phyloP scores from a whole-genome alignment of 2,329 filamentous ascomycete genomes.

The Orbilia oligospora region DNA sequence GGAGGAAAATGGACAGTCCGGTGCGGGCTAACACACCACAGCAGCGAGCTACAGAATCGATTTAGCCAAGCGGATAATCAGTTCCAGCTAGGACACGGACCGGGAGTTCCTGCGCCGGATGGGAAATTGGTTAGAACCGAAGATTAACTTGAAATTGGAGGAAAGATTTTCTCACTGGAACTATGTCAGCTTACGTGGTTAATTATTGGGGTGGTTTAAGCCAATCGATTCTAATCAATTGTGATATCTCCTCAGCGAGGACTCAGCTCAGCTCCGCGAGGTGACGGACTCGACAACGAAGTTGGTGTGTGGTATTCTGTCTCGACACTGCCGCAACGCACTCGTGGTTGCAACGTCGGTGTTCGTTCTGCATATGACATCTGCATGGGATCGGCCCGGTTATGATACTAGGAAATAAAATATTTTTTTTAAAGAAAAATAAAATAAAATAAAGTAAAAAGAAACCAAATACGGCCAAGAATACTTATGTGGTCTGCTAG shows the following conservation, averaged over 20 bases:
- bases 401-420: neutral
- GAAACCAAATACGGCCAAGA: constrained; percentile 6
- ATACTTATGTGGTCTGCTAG: neutral
- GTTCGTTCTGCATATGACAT: neutral
- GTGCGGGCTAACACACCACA: constrained; percentile 14
- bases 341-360: neutral
- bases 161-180: constrained; percentile 15
- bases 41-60: neutral
- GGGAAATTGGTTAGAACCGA: constrained; percentile 42
- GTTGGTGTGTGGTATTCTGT: constrained; percentile 24
- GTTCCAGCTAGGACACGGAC: constrained; percentile 21
- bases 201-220: neutral
- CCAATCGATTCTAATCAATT: constrained; percentile 33
- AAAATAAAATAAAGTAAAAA: no score
- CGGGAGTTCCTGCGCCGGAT: constrained; percentile 52
- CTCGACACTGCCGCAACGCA: constrained; percentile 29
- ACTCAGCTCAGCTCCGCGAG: neutral
- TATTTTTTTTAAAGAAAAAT: no score
- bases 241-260: constrained; percentile 1
- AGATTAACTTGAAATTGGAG: constrained; percentile 25
- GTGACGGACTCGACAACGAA: neutral
- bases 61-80: constrained; percentile 55
- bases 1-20: constrained; percentile 17
- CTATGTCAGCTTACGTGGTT: constrained; percentile 49
- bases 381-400: constrained; percentile 28